phyloP scores from a whole-genome alignment of 352 stramenopile genomes.

The Pythium inflatum region DNA sequence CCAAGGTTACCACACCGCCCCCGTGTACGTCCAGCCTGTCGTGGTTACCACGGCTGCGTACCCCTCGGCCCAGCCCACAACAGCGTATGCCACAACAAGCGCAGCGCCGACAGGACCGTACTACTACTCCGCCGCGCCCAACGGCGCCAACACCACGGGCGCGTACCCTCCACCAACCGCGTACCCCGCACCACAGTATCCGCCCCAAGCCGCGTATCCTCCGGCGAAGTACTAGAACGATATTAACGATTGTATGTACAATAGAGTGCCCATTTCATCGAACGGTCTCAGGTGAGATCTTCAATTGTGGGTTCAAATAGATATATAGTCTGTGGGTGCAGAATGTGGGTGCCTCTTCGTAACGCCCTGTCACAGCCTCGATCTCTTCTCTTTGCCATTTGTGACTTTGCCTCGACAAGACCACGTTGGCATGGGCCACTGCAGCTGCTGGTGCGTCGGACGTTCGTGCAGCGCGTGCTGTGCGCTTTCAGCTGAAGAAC shows the following conservation, averaged over 20 bases:
- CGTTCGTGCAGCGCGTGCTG: too few species aligned
- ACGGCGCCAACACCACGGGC: background rate
- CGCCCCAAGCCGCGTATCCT: background rate
- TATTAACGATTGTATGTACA: background rate
- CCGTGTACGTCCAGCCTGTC: slow-evolving; percentile 19
- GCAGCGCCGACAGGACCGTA: background rate
- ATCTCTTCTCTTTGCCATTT: too few species aligned
- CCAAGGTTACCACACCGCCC: background rate
- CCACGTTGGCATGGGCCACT: too few species aligned
- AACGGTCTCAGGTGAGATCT: too few species aligned
- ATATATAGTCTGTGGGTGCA: too few species aligned
- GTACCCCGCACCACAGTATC: background rate
- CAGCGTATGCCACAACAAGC: background rate
- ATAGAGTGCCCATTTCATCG: background rate
- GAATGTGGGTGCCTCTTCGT: too few species aligned
- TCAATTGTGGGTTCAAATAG: too few species aligned
- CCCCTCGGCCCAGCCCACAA: background rate
- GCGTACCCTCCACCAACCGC: too few species aligned
- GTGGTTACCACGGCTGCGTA: background rate
- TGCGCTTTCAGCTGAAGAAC: too few species aligned
- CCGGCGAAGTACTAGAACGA: background rate
- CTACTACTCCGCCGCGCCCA: background rate
- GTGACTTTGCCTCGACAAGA: too few species aligned
- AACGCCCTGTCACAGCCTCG: too few species aligned
- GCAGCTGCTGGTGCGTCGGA: too few species aligned